Evolutionary conservation across 345 rosid genomes (phyloP).

Genomic region (Citrus unshiu): DNA sequence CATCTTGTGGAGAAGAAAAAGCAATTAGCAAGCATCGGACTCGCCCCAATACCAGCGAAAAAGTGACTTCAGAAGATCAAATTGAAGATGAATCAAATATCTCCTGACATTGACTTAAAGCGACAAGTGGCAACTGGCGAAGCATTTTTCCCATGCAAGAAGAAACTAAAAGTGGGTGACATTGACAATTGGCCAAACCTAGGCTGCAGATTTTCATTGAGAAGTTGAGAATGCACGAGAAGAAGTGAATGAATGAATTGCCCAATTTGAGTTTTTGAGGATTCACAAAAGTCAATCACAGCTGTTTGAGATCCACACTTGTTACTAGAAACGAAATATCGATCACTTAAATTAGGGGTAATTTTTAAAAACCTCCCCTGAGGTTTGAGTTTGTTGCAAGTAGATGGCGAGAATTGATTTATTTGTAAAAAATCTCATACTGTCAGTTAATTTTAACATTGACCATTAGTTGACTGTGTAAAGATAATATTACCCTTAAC

Average conservation of each 20-base stretch:
- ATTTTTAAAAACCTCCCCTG: no score
- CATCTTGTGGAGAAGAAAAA: background rate
- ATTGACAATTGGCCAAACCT: background rate
- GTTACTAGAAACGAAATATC: background rate
- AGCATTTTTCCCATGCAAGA: background rate
- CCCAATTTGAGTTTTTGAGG: background rate
- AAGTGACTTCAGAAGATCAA: background rate
- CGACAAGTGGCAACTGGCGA: background rate
- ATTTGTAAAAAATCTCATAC: no score
- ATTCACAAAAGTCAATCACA: background rate
- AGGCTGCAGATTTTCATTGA: background rate
- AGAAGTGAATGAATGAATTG: background rate
- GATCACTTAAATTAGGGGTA: background rate
- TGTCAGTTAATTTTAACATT: no score
- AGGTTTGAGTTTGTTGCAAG: no score
- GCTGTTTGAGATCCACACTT: background rate
- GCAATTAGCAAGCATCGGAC: background rate
- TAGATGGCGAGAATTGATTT: no score
- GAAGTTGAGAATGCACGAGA: slow-evolving; percentile 7
- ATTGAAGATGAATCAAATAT: background rate
- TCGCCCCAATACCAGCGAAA: background rate
- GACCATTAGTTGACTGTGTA: no score
- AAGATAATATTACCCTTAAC: no score
- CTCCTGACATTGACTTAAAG: background rate
- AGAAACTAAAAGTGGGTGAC: background rate